Evolutionary conservation across 805 yeast species (phyloP), one percentile per base, ranked within the genome.

Genomic region (Myxozyma monticola): DNA sequence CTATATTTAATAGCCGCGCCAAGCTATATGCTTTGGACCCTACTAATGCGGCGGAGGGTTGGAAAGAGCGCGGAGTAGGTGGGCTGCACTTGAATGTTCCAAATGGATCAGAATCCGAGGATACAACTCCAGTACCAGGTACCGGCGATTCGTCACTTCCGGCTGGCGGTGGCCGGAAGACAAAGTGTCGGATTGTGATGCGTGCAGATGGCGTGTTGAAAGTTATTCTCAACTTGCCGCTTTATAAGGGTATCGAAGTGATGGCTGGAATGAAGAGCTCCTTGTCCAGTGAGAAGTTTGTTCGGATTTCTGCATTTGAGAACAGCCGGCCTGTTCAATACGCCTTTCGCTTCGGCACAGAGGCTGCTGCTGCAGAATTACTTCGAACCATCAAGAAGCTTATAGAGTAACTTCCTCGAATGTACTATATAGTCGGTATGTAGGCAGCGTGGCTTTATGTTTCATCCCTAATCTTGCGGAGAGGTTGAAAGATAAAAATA

Each of bases 21-120:
- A 88, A 90, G 63, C 71, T 93, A 24, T 93, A 90, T 65, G 81
- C 79, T 26, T 70, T 88, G 60, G 85, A 86, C 61, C 71, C 90
- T 5, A 71, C 83, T 0, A 77, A 81, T 31, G 66, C 77, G 7
- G 80, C 76, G 15, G 40, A 43, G 21, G 96, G 96, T 1, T 93
- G 99, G 99, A 93, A 88, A 66, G 99, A 93, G 68, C 80, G 93
- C 63, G 99, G 99, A 21, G 75, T 85, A 36, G 99, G 99, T 1
- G 76, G 80, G 3, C 70, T 93, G n/a, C 96, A 88, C 64, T 76
- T 93, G 22, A 91, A 93, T 67, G 67, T 69, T 39, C 62, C 66
- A 43, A 54, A 54, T 26, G 53, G 49, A 4, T 14, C 38, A 1
- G 50, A 40, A 1, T 58, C 30, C 9, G 49, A 34, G 25, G 49